These are phyloP conservation scores for Pogostemon cablin DNA, from an alignment of 257 asterid genomes.

Conservation along the genomic window DNA sequence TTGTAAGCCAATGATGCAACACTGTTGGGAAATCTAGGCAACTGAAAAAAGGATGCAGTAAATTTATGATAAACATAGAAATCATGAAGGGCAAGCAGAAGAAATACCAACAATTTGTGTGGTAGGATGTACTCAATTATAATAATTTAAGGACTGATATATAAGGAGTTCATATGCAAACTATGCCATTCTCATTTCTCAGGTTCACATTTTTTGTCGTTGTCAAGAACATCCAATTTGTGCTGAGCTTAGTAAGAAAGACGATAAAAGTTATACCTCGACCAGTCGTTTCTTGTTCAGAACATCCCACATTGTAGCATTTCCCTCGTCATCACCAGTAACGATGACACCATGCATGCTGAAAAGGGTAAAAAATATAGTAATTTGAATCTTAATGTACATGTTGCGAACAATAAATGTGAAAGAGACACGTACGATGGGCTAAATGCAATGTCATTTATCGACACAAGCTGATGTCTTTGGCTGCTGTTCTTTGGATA, in stretches of 20 bases:
- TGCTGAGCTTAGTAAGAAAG: conserved; percentile 6
- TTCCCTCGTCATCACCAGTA: conserved; percentile 83
- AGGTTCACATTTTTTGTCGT: not conserved
- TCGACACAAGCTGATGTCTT: conserved; percentile 54
- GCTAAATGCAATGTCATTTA: conserved; percentile 74
- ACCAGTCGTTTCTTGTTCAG: conserved; percentile 58
- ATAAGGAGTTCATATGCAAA: not conserved
- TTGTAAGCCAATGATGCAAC: conserved; percentile 79
- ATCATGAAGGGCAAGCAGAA: not conserved
- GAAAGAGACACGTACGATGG: conserved; percentile 64
- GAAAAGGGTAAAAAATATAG: conserved; percentile 36
- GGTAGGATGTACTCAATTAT: not conserved
- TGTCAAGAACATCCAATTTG: conserved; percentile 2
- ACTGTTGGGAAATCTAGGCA: conserved; percentile 62
- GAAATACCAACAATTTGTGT: not conserved
- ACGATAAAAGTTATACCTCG: conserved; percentile 54
- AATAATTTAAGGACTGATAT: conserved; percentile 12
- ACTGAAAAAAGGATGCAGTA: conserved; percentile 46
- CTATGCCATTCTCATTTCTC: not conserved
- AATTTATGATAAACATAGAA: conserved; percentile 26
- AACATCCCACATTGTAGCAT: conserved; percentile 76
- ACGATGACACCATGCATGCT: conserved; percentile 59
- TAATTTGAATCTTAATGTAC: conserved; percentile 16
- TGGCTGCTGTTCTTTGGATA: conserved; percentile 69
- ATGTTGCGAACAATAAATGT: conserved; percentile 33